Evolutionary conservation across 116 monocot species (phyloP).

Genomic region (Phalaenopsis hybrid): DNA sequence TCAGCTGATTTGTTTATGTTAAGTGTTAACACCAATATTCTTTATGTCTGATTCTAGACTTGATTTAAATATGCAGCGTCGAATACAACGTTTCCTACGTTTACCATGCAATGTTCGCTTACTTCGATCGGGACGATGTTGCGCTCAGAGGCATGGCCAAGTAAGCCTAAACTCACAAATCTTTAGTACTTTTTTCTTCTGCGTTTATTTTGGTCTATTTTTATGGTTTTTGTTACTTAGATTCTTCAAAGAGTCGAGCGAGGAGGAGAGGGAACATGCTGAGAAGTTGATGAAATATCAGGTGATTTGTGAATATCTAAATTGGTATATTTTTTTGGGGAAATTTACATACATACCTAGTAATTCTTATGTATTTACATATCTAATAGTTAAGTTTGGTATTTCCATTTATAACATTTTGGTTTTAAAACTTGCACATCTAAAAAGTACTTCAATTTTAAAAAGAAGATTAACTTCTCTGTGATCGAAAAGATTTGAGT

Average conservation of each 20-base stretch:
- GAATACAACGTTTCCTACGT: slow-evolving; percentile 69
- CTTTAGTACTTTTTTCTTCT: background rate
- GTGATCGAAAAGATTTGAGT: no score
- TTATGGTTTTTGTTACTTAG: slow-evolving; percentile 8
- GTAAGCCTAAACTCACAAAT: slow-evolving; percentile 30
- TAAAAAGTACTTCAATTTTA: no score
- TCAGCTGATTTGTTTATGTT: no score
- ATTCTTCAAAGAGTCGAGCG: slow-evolving; percentile 78
- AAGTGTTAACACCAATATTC: no score
- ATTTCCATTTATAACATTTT: no score
- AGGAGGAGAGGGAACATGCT: slow-evolving; percentile 69
- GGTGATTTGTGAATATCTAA: slow-evolving; percentile 16
- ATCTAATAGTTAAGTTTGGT: no score
- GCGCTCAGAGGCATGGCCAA: slow-evolving; percentile 66
- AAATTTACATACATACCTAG: no score
- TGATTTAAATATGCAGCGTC: slow-evolving; percentile 24
- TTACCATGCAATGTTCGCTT: slow-evolving; percentile 69
- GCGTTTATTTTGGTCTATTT: background rate
- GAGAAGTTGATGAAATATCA: slow-evolving; percentile 71
- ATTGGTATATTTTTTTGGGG: no score
- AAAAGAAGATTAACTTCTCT: no score
- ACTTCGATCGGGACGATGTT: slow-evolving; percentile 72
- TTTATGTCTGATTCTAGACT: background rate
- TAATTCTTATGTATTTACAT: no score
- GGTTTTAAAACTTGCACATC: no score